A percentile compares a stretch with the other conserved stretches of the same genome.
phyloP scores from a whole-genome alignment of 2,329 filamentous ascomycete genomes.

The Chrysosphaeria jannelii region DNA sequence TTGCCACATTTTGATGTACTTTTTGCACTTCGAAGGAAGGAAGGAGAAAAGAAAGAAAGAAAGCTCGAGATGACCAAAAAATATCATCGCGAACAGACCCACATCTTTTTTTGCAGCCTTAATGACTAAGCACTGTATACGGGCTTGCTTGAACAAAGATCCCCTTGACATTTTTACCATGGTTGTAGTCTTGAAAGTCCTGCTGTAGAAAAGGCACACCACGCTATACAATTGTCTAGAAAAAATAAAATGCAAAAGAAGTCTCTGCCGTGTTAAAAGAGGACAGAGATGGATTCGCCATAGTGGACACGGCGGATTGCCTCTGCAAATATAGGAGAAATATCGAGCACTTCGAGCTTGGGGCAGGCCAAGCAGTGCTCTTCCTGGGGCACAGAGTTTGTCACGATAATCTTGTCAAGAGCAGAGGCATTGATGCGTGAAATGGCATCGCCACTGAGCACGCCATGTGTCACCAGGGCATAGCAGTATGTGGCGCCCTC shows the following conservation, averaged over 20 bases:
- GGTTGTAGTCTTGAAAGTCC: too few relatives aligned
- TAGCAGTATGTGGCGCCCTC: slow-evolving; percentile 80
- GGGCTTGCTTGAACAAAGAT: too few relatives aligned
- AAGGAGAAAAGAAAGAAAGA: too few relatives aligned
- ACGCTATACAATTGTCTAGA: background rate
- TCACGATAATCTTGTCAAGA: slow-evolving; percentile 80
- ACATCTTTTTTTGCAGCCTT: too few relatives aligned
- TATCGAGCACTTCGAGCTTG: slow-evolving; percentile 76
- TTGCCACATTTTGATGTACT: too few relatives aligned
- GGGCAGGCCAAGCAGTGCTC: slow-evolving; percentile 50
- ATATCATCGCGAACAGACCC: too few relatives aligned
- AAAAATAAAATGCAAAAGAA: background rate
- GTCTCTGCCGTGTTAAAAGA: slow-evolving; percentile 57
- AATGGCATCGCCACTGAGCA: slow-evolving; percentile 84
- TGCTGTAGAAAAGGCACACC: background rate
- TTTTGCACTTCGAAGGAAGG: too few relatives aligned
- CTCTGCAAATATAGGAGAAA: slow-evolving; percentile 78
- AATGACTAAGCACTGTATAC: too few relatives aligned
- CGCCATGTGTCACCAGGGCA: slow-evolving; percentile 78
- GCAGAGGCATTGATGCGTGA: slow-evolving; percentile 78
- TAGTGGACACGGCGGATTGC: slow-evolving; percentile 89
- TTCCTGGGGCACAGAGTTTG: slow-evolving; percentile 75
- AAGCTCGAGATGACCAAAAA: too few relatives aligned
- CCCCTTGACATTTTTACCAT: slow-evolving; percentile 1
- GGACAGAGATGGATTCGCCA: slow-evolving; percentile 84